Conservation (phyloP, 805 yeast genomes). For the Schwanniomyces vanrijiae region DNA sequence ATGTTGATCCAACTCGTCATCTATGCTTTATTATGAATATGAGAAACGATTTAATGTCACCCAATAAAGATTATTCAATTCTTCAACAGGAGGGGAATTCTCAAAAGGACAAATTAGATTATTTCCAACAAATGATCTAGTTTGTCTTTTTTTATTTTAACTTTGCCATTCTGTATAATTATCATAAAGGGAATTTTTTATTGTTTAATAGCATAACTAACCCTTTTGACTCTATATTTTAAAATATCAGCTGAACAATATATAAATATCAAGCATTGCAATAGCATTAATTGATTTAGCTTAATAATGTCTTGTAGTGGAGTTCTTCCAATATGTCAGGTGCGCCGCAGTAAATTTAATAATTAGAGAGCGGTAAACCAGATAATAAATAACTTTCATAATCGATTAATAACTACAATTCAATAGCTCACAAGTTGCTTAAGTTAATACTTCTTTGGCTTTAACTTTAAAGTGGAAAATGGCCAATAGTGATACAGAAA, state of each 20-base stretch:
- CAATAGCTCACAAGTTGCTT: background rate
- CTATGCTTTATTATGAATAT: conserved; percentile 1
- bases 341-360: background rate
- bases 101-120: conserved; percentile 4
- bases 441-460: background rate
- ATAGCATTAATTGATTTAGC: background rate
- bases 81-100: conserved; percentile 16
- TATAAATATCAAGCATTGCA: background rate
- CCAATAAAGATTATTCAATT: background rate
- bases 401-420: background rate
- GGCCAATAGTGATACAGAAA: background rate
- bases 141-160: background rate
- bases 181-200: background rate
- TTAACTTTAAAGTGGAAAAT: background rate
- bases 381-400: background rate
- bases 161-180: background rate
- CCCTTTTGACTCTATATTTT: background rate
- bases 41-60: conserved; percentile 1
- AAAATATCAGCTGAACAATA: background rate
- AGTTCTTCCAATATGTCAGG: background rate
- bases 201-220: background rate
- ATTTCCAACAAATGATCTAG: conserved; percentile 20
- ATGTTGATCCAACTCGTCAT: conserved; percentile 1
- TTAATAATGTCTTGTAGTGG: background rate
- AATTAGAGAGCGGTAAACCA: background rate